Base-by-base conservation (phyloP, 108 stramenopile genomes). In the Nitzschia sp. region DNA sequence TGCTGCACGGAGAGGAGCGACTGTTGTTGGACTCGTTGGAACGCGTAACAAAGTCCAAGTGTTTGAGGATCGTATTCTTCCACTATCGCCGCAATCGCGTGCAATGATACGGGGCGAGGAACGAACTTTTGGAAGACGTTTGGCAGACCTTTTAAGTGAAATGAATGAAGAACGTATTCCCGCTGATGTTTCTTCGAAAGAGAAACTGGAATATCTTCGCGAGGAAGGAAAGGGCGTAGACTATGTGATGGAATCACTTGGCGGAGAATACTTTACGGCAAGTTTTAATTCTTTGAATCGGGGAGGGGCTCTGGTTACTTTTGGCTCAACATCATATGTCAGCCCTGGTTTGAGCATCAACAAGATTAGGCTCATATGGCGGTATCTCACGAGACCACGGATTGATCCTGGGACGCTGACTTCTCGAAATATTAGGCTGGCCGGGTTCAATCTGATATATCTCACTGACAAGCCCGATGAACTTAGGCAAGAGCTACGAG, bases 361-460 rank as follows among this genome's bases (percentile, higher is more conserved):
- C 22, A n/a, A 38, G 17, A 5, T 63, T 8, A 57, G 48, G 2
- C 35, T 76, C 30, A 46, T 71, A 2, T 76, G 31, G 36, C 41
- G 36, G 28, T 76, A 64, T 0, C 26, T 76, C 2, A 69, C 32
- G 16, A 29, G 75, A 48, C 75, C 75, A 3, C 44, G 47, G 0
- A 64, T 76, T 16, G 75, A 76, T 60, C 75, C 75, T 25, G 75
- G 75, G 15, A 62, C 54, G 25, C 34, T 71, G 15, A 63, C 69
- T 2, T 8, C 58, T 8, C 60, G 75, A 3, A 76, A 76, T 38
- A 44, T 76, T 22, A 47, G 69, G 45, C 8, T 76, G 9, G 48
- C 38, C 17, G 75, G 75, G 16, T 76, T 76, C 53, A 76, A 76
- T 70, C 57, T 76, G 27, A 76, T 76, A 17, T 76, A 53, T 36